Evolutionary conservation across 495 filamentous ascomycete genomes (phyloP), one percentile per base, ranked within the genome.

Genomic region (Aspergillus homomorphus): DNA sequence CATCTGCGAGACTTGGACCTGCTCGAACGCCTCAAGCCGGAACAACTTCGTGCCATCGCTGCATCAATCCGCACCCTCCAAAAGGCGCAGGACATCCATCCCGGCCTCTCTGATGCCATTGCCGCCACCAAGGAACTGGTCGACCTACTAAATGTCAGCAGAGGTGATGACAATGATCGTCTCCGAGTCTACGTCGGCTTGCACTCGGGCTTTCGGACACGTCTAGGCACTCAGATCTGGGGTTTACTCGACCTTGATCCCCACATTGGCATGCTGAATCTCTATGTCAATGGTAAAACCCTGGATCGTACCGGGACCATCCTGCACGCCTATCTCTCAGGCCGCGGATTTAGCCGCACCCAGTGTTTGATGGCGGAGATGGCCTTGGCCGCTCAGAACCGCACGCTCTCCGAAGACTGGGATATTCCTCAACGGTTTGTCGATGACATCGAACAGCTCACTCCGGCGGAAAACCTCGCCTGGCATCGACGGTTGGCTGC

Each of bases 241-340:
- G 60, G 60, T 2, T 45, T 62, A 52, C 57, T 44, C n/a, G 45
- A 62, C 16, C 45, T 50, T 18, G 55, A 62, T n/a, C 45, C 52
- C 3, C 16, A 19, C 22, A 8, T 51, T 7, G 60, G 60, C 1
- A 6, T 51, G 1, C 26, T 62, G 18, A 55, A 62, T 19, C 51
- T 62, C 50, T 62, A 62, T 15, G 45, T 62, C 21, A 58, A 56
- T 1, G 45, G 45, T 6, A 62, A 62, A 45, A 56, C 52, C 9
- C 55, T 58, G 20, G 51, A 62, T 9, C 60, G 60, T 19, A 49
- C 56, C 16, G 45, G 56, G 6, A 20, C 60, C 8, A 24, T 62
- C 9, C 45, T 62, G 8, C 78, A 80, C 57, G 76, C 78, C 0
- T 78, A 73, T 61, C 60, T 82, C 28, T 76, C 76, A n/a, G 72